These are phyloP conservation scores for Rhododendron simsii DNA, from an alignment of 148 eudicot species.

Conservation along the genomic window DNA sequence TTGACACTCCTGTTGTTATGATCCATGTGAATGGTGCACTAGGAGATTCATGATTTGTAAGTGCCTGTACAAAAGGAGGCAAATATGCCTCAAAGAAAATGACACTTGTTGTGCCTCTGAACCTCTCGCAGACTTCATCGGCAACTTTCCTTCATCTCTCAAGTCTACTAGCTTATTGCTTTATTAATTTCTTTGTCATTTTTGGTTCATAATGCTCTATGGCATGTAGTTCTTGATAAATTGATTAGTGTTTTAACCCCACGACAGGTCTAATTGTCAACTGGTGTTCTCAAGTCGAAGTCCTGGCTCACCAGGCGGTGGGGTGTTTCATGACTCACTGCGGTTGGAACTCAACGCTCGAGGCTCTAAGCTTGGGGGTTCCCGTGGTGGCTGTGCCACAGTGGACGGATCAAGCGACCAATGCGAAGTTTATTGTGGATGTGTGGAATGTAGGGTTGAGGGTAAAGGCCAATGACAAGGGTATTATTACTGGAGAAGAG, in stretches of 20 bases:
- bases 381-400: slow-evolving; percentile 25
- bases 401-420: not conserved
- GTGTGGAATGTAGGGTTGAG: slow-evolving; percentile 38
- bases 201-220: not conserved
- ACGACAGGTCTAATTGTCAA: slow-evolving; percentile 34
- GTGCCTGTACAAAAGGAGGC: not conserved
- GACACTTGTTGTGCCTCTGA: not conserved
- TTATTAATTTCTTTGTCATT: not conserved
- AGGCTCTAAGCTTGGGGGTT: slow-evolving; percentile 42
- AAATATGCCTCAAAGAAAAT: not conserved
- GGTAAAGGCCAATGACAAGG: slow-evolving; percentile 21
- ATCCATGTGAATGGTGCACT: not conserved
- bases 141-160: not conserved
- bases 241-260: not conserved
- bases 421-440: slow-evolving; percentile 15
- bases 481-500: slow-evolving; percentile 23
- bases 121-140: not conserved
- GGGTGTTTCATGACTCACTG: slow-evolving; percentile 50
- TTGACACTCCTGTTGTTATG: not conserved
- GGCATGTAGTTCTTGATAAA: not conserved
- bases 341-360: slow-evolving; percentile 60
- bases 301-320: slow-evolving; percentile 27
- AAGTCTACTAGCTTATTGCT: not conserved
- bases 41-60: not conserved
- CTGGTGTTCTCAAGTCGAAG: slow-evolving; percentile 46